Base-by-base conservation (phyloP, 148 eudicot species). In the Talinum fruticosum region DNA sequence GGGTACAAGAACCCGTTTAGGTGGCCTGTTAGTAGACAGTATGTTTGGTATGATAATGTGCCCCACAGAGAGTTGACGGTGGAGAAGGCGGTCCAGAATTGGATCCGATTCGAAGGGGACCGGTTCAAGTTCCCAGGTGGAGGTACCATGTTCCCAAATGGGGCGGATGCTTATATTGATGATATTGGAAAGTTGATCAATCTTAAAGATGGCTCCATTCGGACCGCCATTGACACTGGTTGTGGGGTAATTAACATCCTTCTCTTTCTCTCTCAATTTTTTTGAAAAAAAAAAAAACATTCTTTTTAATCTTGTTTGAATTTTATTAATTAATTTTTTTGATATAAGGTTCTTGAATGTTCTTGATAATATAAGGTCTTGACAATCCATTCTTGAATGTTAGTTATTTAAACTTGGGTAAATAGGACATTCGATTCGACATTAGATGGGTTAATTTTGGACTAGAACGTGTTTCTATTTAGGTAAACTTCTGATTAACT, bases 171-270 rank as follows among this genome's bases (percentile, higher is more conserved):
- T 0, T 93, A 93, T 36, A 93, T 93, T 75, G 90, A 89, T 51
- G 90, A 93, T 61, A 86, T 93, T 53, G 95, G 84, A 0, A 84
- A 83, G 37, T 72, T 93, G 78, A 91, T 93, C 71, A 80, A 87
- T 70, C 84, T 93, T 38, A 76, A 65, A 10, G 90, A 88, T 66
- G 93, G 97, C n/a, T 89, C 95, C 10, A 85, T 93, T 65, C 77
- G 97, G 75, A 93, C 97, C 28, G 96, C 97, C 78, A 83, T 93
- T 82, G 97, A 93, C 82, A 93, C 97, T 14, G 97, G 97, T 19
- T 93, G 97, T 78, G 97, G 97, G 91, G 97, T 93, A 87, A 80
- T 87, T 68, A 54, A 3, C 68, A 33, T 67, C 19, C 24, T 38
- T 26, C 29, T 57, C 62, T 38, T n/a, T 23, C 21, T 72, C 8